These are phyloP conservation scores for Boletus bicolor DNA, from an alignment of 768 basidiomycete genomes.

Conservation along the genomic window DNA sequence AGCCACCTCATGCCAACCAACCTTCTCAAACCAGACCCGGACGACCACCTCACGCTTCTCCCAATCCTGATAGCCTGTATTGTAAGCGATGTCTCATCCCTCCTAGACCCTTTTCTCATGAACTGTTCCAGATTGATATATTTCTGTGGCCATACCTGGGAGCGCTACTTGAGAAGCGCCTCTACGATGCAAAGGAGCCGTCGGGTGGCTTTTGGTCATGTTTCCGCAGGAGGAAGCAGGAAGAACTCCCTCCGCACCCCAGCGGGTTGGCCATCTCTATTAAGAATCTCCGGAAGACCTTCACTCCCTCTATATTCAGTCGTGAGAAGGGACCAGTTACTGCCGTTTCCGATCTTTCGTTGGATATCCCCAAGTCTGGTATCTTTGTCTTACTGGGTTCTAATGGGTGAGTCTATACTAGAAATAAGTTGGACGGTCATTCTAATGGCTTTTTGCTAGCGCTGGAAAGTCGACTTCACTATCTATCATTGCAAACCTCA, in stretches of 20 bases:
- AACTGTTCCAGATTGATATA: slow-evolving; percentile 52
- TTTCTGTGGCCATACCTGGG: slow-evolving; percentile 75
- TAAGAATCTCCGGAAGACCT: slow-evolving; percentile 57
- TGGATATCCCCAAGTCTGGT: slow-evolving; percentile 67
- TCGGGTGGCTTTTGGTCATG: slow-evolving; percentile 25
- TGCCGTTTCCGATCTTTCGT: slow-evolving; percentile 62
- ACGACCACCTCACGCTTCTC: slow-evolving; percentile 49
- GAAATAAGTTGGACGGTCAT: neutral
- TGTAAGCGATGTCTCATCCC: slow-evolving; percentile 39
- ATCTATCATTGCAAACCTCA: slow-evolving; percentile 62
- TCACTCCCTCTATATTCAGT: slow-evolving; percentile 46
- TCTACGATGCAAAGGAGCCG: slow-evolving; percentile 58
- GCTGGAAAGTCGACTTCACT: slow-evolving; percentile 77
- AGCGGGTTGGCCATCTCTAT: slow-evolving; percentile 58
- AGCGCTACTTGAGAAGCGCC: slow-evolving; percentile 49
- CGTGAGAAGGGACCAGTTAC: slow-evolving; percentile 48
- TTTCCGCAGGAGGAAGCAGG: slow-evolving; percentile 13
- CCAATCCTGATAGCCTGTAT: slow-evolving; percentile 61
- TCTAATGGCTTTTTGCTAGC: slow-evolving; percentile 33
- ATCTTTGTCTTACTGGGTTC: slow-evolving; percentile 79
- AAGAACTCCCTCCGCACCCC: slow-evolving; percentile 27
- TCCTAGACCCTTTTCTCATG: neutral
- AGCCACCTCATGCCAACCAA: slow-evolving; percentile 53
- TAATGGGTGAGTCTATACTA: slow-evolving; percentile 49
- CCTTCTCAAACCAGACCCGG: slow-evolving; percentile 57